These are phyloP conservation scores for Viridothelium virens DNA, from an alignment of 495 filamentous ascomycete species.

Conservation along the genomic window DNA sequence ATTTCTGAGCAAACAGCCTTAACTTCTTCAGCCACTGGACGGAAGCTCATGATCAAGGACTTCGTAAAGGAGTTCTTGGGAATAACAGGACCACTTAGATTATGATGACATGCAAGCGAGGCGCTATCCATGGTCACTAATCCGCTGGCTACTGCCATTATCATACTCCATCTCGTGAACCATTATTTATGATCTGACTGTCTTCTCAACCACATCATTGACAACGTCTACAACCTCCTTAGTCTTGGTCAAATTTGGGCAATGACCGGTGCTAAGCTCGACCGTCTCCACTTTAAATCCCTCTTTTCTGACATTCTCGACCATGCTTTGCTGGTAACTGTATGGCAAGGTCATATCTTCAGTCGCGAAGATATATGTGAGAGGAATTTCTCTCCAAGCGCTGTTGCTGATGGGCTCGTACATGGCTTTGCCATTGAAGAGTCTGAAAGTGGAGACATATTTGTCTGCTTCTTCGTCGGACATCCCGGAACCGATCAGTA, in stretches of 20 bases:
- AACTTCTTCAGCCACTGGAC: too few relatives aligned
- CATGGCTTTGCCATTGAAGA: conserved; percentile 32
- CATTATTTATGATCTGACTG: not conserved
- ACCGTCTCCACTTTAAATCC: conserved; percentile 26
- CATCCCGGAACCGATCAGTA: conserved; percentile 8
- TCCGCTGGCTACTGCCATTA: too few relatives aligned
- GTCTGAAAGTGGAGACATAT: conserved; percentile 27
- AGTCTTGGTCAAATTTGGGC: conserved; percentile 30
- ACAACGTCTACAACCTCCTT: conserved; percentile 26
- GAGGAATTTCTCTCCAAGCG: conserved; percentile 37
- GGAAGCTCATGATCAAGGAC: too few relatives aligned
- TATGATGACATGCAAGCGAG: too few relatives aligned
- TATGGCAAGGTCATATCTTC: conserved; percentile 29
- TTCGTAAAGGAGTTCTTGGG: too few relatives aligned
- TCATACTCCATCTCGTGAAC: too few relatives aligned
- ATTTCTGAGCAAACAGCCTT: too few relatives aligned
- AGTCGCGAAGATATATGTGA: conserved; percentile 34
- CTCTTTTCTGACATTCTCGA: conserved; percentile 28
- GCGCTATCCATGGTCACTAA: too few relatives aligned
- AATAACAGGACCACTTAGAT: too few relatives aligned
- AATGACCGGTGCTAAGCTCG: conserved; percentile 32
- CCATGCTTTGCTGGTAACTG: conserved; percentile 36
- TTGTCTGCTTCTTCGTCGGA: conserved; percentile 16
- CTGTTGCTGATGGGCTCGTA: conserved; percentile 21
- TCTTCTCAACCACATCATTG: conserved; percentile 12